Evolutionary conservation across 2,329 filamentous ascomycete species (phyloP).

Genomic region (Tolypocladium ophioglossoides): DNA sequence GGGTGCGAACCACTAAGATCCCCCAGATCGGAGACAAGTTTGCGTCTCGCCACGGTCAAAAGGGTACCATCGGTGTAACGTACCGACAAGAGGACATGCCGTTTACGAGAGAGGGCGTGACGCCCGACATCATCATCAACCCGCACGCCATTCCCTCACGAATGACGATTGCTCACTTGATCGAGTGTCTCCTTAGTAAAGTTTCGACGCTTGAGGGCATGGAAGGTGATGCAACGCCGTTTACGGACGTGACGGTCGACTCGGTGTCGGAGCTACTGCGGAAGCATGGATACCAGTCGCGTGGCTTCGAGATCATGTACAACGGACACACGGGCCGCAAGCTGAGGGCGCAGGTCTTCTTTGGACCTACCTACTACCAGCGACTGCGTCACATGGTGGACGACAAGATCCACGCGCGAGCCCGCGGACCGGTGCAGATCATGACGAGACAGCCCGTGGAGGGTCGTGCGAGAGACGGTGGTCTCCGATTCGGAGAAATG

Average conservation of each 20-base stretch:
- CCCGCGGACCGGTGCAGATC: conserved; percentile 92
- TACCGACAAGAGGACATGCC: conserved; percentile 99
- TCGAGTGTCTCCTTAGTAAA: conserved; percentile 95
- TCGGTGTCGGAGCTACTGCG: conserved; percentile 79
- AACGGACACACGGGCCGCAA: conserved; percentile 96
- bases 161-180: conserved; percentile 99
- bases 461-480: conserved; percentile 94
- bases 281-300: conserved; percentile 88
- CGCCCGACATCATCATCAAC: conserved; percentile 96
- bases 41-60: conserved; percentile 96
- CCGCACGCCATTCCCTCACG: conserved; percentile 98
- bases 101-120: conserved; percentile 83
- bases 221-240: conserved; percentile 95
- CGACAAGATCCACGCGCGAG: conserved; percentile 99
- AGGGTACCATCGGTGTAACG: conserved; percentile 97
- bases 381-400: conserved; percentile 98
- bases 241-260: conserved; percentile 95
- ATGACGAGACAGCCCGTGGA: conserved; percentile 95
- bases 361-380: conserved; percentile 97
- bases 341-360: conserved; percentile 87
- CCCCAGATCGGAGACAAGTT: conserved; percentile 99
- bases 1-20: conserved; percentile 93
- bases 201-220: conserved; percentile 87
- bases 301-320: conserved; percentile 98
- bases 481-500: conserved; percentile 99